Conservation (phyloP, 169 alveolate species). For the Babesia bigemina region DNA sequence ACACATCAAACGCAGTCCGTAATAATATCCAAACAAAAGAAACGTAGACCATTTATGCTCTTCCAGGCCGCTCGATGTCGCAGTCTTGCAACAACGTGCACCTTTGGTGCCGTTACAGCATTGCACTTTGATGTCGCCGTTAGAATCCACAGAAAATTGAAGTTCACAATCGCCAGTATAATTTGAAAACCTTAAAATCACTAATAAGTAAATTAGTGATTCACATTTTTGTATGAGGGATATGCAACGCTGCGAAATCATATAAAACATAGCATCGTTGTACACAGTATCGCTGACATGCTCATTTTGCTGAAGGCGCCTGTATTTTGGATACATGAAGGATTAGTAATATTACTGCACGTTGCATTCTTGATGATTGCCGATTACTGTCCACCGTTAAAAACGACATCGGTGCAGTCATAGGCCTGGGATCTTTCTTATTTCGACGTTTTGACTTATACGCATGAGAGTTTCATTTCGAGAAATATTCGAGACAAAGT, state of each 20-base stretch:
- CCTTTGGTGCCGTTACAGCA: conserved; percentile 28
- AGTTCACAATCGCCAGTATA: background rate
- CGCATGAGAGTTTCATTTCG: no score
- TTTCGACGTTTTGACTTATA: no score
- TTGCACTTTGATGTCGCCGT: conserved; percentile 27
- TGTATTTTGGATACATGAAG: background rate
- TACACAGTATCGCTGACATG: background rate
- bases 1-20: no score
- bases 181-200: background rate
- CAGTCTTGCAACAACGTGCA: conserved; percentile 22
- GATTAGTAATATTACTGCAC: background rate
- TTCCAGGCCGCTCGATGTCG: background rate
- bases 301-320: background rate
- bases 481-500: no score
- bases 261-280: background rate
- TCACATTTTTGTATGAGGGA: background rate
- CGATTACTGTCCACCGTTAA: background rate
- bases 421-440: no score
- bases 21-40: no score
- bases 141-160: conserved; percentile 5
- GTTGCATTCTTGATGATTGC: background rate
- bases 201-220: background rate
- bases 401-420: background rate
- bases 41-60: no score
- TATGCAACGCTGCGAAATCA: background rate